phyloP scores from a whole-genome alignment of 768 basidiomycete genomes.

The Rickenella mellea region DNA sequence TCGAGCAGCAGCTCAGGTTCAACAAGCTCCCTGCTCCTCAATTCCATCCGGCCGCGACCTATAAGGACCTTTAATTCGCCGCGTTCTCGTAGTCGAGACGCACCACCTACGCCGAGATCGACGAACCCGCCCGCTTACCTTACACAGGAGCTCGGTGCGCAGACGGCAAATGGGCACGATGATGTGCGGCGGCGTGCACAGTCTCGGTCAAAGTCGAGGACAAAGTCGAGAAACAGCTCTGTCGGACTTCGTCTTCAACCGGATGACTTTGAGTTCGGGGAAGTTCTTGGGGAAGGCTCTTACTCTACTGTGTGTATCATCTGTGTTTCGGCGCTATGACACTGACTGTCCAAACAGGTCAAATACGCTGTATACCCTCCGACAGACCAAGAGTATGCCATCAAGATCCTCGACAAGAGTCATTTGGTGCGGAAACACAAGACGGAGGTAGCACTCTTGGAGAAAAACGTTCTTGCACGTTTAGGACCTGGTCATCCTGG shows the following conservation, averaged over 20 bases:
- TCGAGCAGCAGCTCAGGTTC: slow-evolving; percentile 50
- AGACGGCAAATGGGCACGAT: slow-evolving; percentile 17
- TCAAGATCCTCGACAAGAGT: slow-evolving; percentile 78
- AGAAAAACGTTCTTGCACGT: slow-evolving; percentile 67
- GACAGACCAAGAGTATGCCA: slow-evolving; percentile 59
- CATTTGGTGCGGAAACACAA: slow-evolving; percentile 75
- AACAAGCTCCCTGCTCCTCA: slow-evolving; percentile 31
- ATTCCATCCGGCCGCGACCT: slow-evolving; percentile 42
- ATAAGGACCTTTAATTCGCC: slow-evolving; percentile 58
- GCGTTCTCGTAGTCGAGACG: slow-evolving; percentile 42
- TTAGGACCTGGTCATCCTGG: slow-evolving; percentile 67
- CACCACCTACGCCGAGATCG: slow-evolving; percentile 26
- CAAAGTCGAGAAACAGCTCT: slow-evolving; percentile 34
- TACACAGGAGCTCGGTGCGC: slow-evolving; percentile 43
- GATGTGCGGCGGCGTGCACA: slow-evolving; percentile 12
- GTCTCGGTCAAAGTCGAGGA: slow-evolving; percentile 27
- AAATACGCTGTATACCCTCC: slow-evolving; percentile 41
- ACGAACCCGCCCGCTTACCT: slow-evolving; percentile 45
- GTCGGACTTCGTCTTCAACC: slow-evolving; percentile 34
- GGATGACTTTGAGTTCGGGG: slow-evolving; percentile 65
- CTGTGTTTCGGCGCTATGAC: slow-evolving; percentile 5
- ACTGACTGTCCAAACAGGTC: slow-evolving; percentile 32
- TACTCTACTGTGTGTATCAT: slow-evolving; percentile 63
- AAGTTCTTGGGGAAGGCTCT: slow-evolving; percentile 71
- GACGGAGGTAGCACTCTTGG: slow-evolving; percentile 65